phyloP scores from a whole-genome alignment of 1,139 yeast genomes.

The Kurtzmaniella quercitrusa region DNA sequence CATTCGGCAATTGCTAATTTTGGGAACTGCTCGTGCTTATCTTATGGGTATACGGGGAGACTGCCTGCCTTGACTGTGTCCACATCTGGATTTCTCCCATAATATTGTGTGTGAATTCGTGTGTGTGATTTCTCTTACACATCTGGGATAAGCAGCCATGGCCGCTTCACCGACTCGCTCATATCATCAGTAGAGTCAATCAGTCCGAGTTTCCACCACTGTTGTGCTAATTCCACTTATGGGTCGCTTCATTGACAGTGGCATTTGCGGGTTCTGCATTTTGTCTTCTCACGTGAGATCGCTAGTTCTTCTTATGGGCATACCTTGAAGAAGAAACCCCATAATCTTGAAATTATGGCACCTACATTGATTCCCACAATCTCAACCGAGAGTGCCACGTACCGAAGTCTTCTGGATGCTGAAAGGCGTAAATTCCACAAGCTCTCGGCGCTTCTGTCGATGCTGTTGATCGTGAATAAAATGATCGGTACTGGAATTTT shows the following conservation, averaged over 20 bases:
- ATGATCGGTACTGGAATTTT: constrained; percentile 53
- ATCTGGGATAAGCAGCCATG: too few species aligned
- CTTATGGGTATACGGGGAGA: too few species aligned
- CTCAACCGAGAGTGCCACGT: constrained; percentile 6
- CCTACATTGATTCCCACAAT: constrained; percentile 6
- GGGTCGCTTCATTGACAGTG: background rate
- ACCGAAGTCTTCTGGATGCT: constrained; percentile 2
- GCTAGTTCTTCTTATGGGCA: background rate
- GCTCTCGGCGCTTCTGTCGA: constrained; percentile 19
- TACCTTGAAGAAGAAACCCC: background rate
- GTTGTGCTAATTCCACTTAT: background rate
- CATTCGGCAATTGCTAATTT: too few species aligned
- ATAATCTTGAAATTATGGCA: background rate
- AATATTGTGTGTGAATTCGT: too few species aligned
- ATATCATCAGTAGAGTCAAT: too few species aligned
- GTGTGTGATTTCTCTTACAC: too few species aligned
- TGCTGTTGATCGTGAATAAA: constrained; percentile 43
- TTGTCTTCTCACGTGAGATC: background rate
- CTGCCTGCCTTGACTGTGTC: too few species aligned
- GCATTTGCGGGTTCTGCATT: background rate
- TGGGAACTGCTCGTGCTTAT: too few species aligned
- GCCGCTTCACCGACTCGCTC: too few species aligned
- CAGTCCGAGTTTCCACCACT: background rate
- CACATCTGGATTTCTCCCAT: too few species aligned
- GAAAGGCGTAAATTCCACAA: constrained; percentile 5